Evolutionary conservation across 768 basidiomycete species (phyloP), one percentile per base, ranked within the genome.

Genomic region (Serendipita indica): DNA sequence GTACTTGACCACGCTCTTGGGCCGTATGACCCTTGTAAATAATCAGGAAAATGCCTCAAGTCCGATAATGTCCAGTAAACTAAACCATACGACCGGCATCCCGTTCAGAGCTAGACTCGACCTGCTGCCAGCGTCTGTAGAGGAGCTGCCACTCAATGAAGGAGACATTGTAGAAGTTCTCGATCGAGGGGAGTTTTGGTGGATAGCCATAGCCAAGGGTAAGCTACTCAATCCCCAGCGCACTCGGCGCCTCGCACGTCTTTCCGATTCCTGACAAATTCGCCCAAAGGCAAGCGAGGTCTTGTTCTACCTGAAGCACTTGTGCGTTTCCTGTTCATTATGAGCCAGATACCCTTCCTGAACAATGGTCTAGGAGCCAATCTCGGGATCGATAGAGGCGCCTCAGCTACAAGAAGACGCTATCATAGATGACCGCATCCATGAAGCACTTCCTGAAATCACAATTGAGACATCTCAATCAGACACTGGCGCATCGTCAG

Each of bases 101-200:
- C 49, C 49, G 10, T 33, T 28, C 32, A 18, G 49, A 10, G 49
- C n/a, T 54, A 16, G 20, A 10, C 30, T 27, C 25, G 49, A 54
- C n/a, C 30, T 20, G 0, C n/a, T 4, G 12, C 22, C 32, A 22
- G 22, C 12, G 22, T 27, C 22, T 54, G 49, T 25, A 20, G 25
- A 54, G 7, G 49, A 33, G 25, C 16, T 54, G 4, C 20, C 22
- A 18, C 10, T 54, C 4, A 20, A 30, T 2, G 49, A 54, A 54
- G 49, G 49, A 54, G 49, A 54, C 49, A 30, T 33, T 28, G 25
- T 54, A 20, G 49, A 54, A 54, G 49, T 27, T 12, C n/a, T 54
- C 32, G 22, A 54, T 18, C 49, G 49, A 7, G 20, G 22, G n/a
- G n/a, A 30, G 22, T 16, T 28, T 28, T 28, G 32, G 49, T 54